Percentiles rank a stretch among this genome's conserved stretches.
These are phyloP conservation scores for Millerozyma miso DNA, from an alignment of 805 yeast species.

Conservation along the genomic window DNA sequence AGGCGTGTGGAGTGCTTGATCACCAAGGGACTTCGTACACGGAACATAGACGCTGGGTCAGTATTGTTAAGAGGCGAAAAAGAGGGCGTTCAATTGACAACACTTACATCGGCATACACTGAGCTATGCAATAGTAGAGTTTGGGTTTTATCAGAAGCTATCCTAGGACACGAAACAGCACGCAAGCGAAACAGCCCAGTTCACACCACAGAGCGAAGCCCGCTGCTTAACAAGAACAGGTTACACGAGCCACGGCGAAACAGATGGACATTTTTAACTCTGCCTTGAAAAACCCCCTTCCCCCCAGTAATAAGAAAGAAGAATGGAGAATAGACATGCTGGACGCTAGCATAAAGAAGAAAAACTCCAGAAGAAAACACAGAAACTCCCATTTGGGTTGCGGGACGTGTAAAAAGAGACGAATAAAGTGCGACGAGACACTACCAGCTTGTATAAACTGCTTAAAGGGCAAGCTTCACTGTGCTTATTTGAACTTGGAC, in stretches of 20 bases:
- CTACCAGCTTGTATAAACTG: slow-evolving; percentile 49
- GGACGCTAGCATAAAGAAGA: slow-evolving; percentile 17
- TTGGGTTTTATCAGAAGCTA: neutral
- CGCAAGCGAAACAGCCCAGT: neutral
- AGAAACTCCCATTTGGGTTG: slow-evolving; percentile 75
- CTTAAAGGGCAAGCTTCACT: slow-evolving; percentile 41
- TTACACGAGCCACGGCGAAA: too few species aligned
- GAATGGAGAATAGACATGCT: slow-evolving; percentile 5
- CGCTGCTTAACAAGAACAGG: too few species aligned
- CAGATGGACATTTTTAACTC: slow-evolving; percentile 23
- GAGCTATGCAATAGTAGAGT: neutral
- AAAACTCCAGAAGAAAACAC: slow-evolving; percentile 54
- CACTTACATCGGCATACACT: too few species aligned
- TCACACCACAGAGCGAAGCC: neutral
- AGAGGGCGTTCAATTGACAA: too few species aligned
- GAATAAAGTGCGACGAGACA: slow-evolving; percentile 50
- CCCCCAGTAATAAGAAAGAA: slow-evolving; percentile 26
- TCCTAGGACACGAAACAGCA: neutral
- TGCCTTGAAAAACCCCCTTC: slow-evolving; percentile 32
- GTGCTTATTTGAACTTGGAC: slow-evolving; percentile 45
- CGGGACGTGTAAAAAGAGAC: slow-evolving; percentile 51
- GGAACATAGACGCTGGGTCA: too few species aligned
- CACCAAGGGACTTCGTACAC: too few species aligned
- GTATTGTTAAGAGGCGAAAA: too few species aligned
- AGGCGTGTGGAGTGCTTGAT: too few species aligned